Evolutionary conservation across 495 filamentous ascomycete species (phyloP), one percentile per base, ranked within the genome.

Genomic region (Penicillium goetzii): DNA sequence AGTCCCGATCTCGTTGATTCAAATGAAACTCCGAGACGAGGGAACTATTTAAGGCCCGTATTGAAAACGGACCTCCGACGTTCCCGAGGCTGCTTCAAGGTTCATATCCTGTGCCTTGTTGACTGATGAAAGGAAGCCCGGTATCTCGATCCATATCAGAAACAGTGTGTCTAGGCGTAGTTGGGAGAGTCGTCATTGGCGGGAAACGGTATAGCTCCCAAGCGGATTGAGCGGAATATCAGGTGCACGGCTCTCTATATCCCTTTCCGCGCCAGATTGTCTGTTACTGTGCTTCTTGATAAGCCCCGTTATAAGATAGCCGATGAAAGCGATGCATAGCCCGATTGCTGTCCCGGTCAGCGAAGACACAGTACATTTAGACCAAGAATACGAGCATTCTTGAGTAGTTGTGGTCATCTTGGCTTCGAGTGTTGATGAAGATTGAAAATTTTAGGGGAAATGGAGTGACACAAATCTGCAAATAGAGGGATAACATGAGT

Each of bases 301-400:
- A 17, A 28, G 50, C 19, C 50, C 26, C 26, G 47, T 14, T 10
- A 52, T 52, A 32, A 28, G 2, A 52, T 52, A 6, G 25, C 12
- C 50, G 4, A 32, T 8, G 26, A 52, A 9, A 52, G 4, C 26
- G 50, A 52, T 52, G 50, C 4, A 11, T 11, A 52, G 50, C 11
- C 50, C 25, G 50, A 52, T 52, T 6, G 14, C 26, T 32, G n/a
- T 17, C 50, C 50, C 50, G 50, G n/a, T 52, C 26, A 52, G 26
- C 50, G 50, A 52, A 32, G 50, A 52, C 26, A 32, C 25, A 32
- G 26, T 28, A 51, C 23, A 51, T 14, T 51, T 52, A 26, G 50
- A 52, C 26, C 25, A 52, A 32, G 50, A 11, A 52, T n/a, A 32
- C 3, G 50, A 52, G 50, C 50, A 52, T 52, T 52, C 26, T 30